Conservation (phyloP, 208 protist species). For the Acanthamoeba castellanii region DNA sequence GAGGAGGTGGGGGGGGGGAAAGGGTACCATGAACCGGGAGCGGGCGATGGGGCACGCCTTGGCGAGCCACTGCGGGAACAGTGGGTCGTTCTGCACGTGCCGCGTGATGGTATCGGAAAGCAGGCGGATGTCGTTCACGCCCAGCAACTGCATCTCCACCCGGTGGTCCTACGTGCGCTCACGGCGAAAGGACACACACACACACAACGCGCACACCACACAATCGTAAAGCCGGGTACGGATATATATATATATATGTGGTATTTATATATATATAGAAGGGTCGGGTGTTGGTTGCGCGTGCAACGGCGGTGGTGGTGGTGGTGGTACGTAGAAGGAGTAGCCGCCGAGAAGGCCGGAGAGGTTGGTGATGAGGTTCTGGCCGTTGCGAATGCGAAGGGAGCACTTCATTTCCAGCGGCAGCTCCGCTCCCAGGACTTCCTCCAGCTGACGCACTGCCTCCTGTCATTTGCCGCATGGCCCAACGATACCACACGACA, state of each 20-base stretch:
- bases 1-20: not conserved
- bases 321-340: conserved; percentile 38
- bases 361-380: not conserved
- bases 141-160: not conserved
- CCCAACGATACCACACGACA: not conserved
- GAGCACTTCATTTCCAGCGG: conserved; percentile 51
- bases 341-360: conserved; percentile 55
- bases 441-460: not conserved
- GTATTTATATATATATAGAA: no score
- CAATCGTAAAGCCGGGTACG: no score
- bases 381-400: conserved; percentile 62
- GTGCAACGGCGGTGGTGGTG: not conserved
- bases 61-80: not conserved
- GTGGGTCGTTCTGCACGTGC: not conserved
- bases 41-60: conserved; percentile 49
- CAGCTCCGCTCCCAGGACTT: not conserved
- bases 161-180: not conserved
- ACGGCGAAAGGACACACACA: not conserved
- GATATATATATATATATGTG: no score
- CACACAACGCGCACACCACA: not conserved
- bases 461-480: not conserved
- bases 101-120: not conserved
- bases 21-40: not conserved
- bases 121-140: not conserved
- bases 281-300: no score